A percentile compares a stretch with the other conserved stretches of the same genome.
phyloP scores from a whole-genome alignment of 2,329 filamentous ascomycete genomes.

The Arthrobotrys conoides region DNA sequence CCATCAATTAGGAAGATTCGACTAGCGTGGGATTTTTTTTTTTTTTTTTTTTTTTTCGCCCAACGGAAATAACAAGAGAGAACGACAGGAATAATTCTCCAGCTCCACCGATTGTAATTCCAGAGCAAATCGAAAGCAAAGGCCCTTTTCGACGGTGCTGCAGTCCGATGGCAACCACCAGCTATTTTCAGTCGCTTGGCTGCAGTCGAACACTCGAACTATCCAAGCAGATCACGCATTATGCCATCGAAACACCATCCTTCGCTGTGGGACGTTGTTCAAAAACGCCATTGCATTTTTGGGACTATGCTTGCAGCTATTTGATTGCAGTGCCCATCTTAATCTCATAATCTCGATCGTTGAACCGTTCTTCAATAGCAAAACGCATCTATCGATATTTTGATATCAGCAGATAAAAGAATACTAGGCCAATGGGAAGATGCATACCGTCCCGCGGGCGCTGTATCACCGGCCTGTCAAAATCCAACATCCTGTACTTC shows the following conservation, averaged over 20 bases:
- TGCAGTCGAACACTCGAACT: neutral
- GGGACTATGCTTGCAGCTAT: neutral
- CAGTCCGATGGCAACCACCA: conserved; percentile 2
- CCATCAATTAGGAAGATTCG: neutral
- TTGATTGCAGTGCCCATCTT: neutral
- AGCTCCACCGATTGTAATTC: conserved; percentile 1
- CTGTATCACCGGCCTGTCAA: conserved; percentile 52
- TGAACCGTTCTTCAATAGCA: neutral
- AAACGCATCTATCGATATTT: neutral
- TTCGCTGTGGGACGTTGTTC: conserved; percentile 46
- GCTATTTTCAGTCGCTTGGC: conserved; percentile 38
- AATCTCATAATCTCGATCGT: neutral
- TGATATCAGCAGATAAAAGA: neutral
- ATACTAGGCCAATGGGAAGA: conserved; percentile 17
- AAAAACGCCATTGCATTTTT: conserved; percentile 34
- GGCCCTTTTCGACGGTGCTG: neutral
- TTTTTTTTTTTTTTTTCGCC: neutral
- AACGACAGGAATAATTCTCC: neutral
- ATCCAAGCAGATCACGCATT: conserved; percentile 26
- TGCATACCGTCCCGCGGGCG: conserved; percentile 31
- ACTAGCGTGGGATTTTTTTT: neutral
- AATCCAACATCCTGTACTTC: conserved; percentile 6
- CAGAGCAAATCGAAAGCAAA: conserved; percentile 20
- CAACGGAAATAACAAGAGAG: neutral
- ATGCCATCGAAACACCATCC: conserved; percentile 48